These are phyloP conservation scores for Pelagomonas calceolata DNA, from an alignment of 108 stramenopile species.

Conservation along the genomic window DNA sequence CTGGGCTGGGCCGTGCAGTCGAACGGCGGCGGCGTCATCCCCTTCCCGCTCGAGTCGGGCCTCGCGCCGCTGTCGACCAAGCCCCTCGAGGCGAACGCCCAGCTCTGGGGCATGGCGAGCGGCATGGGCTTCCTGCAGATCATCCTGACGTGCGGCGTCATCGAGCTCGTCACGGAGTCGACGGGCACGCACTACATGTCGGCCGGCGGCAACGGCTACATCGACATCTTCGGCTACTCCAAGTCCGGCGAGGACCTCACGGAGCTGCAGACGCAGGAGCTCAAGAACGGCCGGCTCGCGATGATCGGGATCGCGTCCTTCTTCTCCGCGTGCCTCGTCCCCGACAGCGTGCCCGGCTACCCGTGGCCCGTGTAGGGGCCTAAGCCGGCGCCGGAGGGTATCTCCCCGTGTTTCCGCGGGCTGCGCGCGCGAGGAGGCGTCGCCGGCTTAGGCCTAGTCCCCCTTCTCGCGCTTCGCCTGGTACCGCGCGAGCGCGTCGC, in stretches of 20 bases:
- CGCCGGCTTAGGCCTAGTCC: no score
- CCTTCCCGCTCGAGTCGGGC: constrained; percentile 29
- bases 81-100: constrained; percentile 24
- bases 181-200: not conserved
- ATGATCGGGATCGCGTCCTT: not conserved
- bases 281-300: not conserved
- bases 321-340: not conserved
- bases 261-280: not conserved
- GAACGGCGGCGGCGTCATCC: constrained; percentile 18
- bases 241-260: no score
- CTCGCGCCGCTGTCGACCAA: constrained; percentile 29
- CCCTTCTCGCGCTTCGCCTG: constrained; percentile 45
- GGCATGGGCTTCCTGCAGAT: constrained; percentile 3
- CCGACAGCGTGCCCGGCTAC: no score
- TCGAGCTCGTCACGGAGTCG: not conserved
- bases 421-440: no score
- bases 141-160: not conserved
- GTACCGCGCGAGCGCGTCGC: no score
- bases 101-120: constrained; percentile 25
- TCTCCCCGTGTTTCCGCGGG: no score
- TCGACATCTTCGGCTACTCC: no score
- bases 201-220: no score
- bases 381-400: no score
- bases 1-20: constrained; percentile 49
- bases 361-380: no score